phyloP scores from a whole-genome alignment of 257 asterid species.

The Vinca minor region DNA sequence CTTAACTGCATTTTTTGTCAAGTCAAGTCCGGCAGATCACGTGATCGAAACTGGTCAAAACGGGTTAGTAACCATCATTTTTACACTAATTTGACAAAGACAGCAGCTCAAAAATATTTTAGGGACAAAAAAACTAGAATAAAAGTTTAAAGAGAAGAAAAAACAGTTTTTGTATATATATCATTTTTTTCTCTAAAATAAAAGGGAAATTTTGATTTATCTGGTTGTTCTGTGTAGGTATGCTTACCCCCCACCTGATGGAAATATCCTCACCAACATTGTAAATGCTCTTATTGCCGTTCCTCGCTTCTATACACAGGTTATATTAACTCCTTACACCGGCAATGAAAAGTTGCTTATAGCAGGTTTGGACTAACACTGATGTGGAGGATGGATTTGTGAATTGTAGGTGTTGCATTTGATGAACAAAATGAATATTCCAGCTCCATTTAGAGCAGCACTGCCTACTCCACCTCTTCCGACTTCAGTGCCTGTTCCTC shows the following conservation, averaged over 20 bases:
- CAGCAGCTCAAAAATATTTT: too few relatives aligned
- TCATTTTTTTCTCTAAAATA: too few relatives aligned
- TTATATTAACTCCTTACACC: conserved; percentile 16
- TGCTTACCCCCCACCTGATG: conserved; percentile 93
- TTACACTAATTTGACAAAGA: too few relatives aligned
- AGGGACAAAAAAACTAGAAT: too few relatives aligned
- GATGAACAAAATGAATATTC: conserved; percentile 99
- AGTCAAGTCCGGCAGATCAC: too few relatives aligned
- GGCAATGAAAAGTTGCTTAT: conserved; percentile 1
- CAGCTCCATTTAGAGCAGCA: conserved; percentile 91
- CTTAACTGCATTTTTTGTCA: too few relatives aligned
- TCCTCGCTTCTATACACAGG: conserved; percentile 96
- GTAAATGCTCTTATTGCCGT: conserved; percentile 97
- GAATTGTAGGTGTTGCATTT: conserved; percentile 75
- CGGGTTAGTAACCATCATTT: too few relatives aligned
- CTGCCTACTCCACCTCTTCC: conserved; percentile 90
- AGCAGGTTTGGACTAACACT: neutral
- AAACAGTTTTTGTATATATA: too few relatives aligned
- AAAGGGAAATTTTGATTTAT: too few relatives aligned
- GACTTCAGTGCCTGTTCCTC: conserved; percentile 38
- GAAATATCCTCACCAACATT: conserved; percentile 78
- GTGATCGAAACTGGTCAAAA: too few relatives aligned
- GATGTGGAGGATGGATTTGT: neutral
- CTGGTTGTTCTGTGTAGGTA: conserved; percentile 49
- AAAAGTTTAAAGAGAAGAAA: too few relatives aligned